These are phyloP conservation scores for Wickerhamomyces strasburgensis DNA, from an alignment of 805 yeast genomes.

Conservation along the genomic window DNA sequence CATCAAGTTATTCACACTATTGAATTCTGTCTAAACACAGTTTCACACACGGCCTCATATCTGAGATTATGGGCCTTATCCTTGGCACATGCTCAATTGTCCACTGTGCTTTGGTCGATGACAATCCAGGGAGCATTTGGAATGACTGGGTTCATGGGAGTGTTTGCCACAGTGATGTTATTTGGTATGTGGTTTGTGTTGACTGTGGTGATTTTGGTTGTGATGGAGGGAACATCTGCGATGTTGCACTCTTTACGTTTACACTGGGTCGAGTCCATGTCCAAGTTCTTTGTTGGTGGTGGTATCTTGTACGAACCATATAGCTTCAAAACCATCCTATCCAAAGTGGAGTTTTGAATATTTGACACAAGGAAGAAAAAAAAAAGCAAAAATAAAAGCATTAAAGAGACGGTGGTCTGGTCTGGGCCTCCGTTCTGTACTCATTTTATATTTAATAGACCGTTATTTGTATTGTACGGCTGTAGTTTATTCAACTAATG, in stretches of 20 bases:
- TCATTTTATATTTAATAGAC: no score
- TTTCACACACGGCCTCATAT: slow-evolving; percentile 97
- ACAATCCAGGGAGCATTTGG: slow-evolving; percentile 75
- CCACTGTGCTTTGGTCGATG: slow-evolving; percentile 94
- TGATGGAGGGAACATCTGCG: slow-evolving; percentile 99
- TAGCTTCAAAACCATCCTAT: slow-evolving; percentile 41
- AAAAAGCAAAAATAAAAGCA: not conserved
- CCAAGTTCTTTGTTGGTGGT: slow-evolving; percentile 96
- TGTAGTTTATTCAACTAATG: no score
- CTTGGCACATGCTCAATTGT: slow-evolving; percentile 94
- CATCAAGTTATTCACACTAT: slow-evolving; percentile 98
- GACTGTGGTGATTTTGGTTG: slow-evolving; percentile 84
- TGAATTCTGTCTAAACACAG: slow-evolving; percentile 96
- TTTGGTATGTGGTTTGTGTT: slow-evolving; percentile 94
- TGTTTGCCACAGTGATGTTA: slow-evolving; percentile 65
- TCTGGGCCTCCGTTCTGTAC: no score
- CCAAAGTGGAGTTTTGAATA: slow-evolving; percentile 12
- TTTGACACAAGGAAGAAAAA: not conserved
- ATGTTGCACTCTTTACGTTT: slow-evolving; percentile 96
- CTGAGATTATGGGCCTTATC: slow-evolving; percentile 97
- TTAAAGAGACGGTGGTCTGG: no score
- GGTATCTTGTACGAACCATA: slow-evolving; percentile 88
- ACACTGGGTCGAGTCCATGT: slow-evolving; percentile 99
- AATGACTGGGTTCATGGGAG: slow-evolving; percentile 56
- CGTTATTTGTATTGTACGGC: no score